These are phyloP conservation scores for Batrachochytrium dendrobatidis DNA, from an alignment of 371 early-diverging fungal genomes.

Conservation along the genomic window DNA sequence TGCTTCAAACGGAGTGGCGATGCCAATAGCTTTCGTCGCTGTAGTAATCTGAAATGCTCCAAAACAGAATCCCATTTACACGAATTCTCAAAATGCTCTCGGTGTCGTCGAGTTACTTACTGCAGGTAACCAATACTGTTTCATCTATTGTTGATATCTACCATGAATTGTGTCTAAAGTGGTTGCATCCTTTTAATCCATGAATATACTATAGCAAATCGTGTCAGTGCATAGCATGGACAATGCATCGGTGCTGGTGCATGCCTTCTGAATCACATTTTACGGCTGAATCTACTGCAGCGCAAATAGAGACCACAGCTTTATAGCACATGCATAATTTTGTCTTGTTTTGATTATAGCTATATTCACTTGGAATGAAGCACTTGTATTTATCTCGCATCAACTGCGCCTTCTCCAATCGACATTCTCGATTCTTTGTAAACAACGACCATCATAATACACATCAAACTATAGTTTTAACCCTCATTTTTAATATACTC, in stretches of 20 bases:
- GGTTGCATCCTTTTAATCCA: neutral
- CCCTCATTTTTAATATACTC: too few species aligned
- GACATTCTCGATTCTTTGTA: too few species aligned
- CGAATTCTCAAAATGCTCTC: conserved; percentile 34
- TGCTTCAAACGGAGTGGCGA: conserved; percentile 33
- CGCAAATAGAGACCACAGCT: too few species aligned
- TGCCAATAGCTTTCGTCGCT: conserved; percentile 19
- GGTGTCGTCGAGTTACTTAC: conserved; percentile 36
- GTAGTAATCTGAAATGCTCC: conserved; percentile 22
- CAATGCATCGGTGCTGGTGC: conserved; percentile 10
- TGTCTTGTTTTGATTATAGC: too few species aligned
- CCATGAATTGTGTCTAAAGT: neutral
- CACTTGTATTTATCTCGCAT: too few species aligned
- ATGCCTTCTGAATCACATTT: conserved; percentile 2
- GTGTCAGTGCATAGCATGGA: conserved; percentile 11
- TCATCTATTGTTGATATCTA: neutral
- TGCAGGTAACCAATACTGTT: conserved; percentile 25
- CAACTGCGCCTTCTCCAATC: too few species aligned
- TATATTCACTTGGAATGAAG: too few species aligned
- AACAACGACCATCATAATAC: too few species aligned
- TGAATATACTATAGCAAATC: conserved; percentile 9
- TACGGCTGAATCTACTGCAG: too few species aligned
- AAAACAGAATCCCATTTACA: conserved; percentile 21
- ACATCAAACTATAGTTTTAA: too few species aligned
- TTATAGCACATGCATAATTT: too few species aligned